Percentiles rank a stretch among this genome's conserved stretches.
Evolutionary conservation across 768 basidiomycete genomes (phyloP).

Genomic region (Lepiota venenata): DNA sequence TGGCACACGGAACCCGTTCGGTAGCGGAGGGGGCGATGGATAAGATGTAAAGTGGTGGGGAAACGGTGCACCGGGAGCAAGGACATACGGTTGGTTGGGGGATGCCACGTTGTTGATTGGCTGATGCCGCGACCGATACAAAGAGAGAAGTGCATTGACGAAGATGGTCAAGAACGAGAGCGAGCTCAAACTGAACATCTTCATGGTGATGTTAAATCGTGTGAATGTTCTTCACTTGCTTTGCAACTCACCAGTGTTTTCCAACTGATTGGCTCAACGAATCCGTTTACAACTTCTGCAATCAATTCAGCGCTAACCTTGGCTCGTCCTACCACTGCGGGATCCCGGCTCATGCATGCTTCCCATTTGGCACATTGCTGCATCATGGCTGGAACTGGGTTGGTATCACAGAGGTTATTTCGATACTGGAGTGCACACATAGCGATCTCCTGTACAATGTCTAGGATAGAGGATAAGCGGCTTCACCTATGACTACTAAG

Average conservation of each 20-base stretch:
- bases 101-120: constrained; percentile 30
- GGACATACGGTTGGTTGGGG: constrained; percentile 35
- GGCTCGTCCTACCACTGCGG: constrained; percentile 83
- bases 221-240: neutral
- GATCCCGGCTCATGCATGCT: constrained; percentile 93
- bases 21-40: constrained; percentile 47
- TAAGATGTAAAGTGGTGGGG: constrained; percentile 44
- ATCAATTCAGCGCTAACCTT: constrained; percentile 92
- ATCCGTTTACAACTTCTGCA: constrained; percentile 94
- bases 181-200: constrained; percentile 77
- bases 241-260: constrained; percentile 77
- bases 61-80: constrained; percentile 36
- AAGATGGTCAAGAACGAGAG: constrained; percentile 75
- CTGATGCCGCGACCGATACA: constrained; percentile 69
- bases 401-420: constrained; percentile 75
- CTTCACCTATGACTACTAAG: neutral
- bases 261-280: constrained; percentile 97
- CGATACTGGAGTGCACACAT: constrained; percentile 80
- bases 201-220: constrained; percentile 11
- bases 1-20: constrained; percentile 40
- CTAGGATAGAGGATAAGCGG: constrained; percentile 32
- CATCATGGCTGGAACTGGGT: constrained; percentile 84
- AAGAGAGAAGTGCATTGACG: constrained; percentile 74
- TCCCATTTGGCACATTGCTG: constrained; percentile 89
- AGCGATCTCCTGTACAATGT: constrained; percentile 90